phyloP scores from a whole-genome alignment of 129 eudicot species.

The Scalesia atractyloides region DNA sequence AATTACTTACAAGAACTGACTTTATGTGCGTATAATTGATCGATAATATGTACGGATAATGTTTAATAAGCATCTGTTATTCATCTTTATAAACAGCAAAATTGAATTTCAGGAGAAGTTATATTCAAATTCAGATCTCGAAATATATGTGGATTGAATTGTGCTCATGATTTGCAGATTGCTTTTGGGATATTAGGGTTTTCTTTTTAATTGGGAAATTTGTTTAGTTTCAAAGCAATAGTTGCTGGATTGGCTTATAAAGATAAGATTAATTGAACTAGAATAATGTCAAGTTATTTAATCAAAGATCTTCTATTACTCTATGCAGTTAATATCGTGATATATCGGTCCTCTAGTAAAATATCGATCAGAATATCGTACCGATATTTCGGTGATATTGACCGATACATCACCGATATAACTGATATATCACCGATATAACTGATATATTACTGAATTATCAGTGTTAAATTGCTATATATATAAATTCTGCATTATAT shows the following conservation, averaged over 20 bases:
- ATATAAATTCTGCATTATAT: too few species aligned
- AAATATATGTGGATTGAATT: neutral
- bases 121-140: neutral
- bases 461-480: too few species aligned
- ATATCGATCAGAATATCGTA: too few species aligned
- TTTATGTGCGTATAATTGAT: neutral
- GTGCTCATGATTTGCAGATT: slow-evolving; percentile 3
- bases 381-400: too few species aligned
- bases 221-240: neutral
- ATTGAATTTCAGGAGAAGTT: neutral
- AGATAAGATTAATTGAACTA: neutral
- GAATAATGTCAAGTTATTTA: neutral
- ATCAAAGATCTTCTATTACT: neutral
- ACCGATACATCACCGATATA: too few species aligned
- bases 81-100: slow-evolving; percentile 8
- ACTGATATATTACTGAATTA: too few species aligned
- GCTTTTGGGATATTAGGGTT: slow-evolving; percentile 8
- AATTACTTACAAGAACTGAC: neutral
- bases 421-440: too few species aligned
- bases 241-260: neutral
- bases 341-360: too few species aligned
- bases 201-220: slow-evolving; percentile 2
- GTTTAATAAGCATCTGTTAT: slow-evolving; percentile 11
- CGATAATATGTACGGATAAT: slow-evolving; percentile 1
- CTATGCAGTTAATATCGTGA: too few species aligned